phyloP scores from a whole-genome alignment of 805 yeast genomes.

The Zygoascus ofunaensis region DNA sequence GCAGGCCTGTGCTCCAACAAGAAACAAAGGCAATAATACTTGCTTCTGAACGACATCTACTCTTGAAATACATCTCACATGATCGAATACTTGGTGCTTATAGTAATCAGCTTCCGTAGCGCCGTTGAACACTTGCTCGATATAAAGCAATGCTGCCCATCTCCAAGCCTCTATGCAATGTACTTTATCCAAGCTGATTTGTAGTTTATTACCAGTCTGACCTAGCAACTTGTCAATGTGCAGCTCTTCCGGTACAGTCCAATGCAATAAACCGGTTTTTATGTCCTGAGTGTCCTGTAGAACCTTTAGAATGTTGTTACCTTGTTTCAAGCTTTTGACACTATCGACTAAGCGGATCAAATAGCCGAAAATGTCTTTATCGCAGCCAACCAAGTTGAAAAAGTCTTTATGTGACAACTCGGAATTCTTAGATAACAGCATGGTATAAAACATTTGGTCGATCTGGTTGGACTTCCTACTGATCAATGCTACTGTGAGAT shows the following conservation, averaged over 20 bases:
- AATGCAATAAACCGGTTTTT: neutral
- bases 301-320: neutral
- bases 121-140: neutral
- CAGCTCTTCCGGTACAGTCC: neutral
- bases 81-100: slow-evolving; percentile 1
- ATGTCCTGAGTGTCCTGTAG: neutral
- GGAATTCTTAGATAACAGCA: neutral
- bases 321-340: neutral
- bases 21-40: neutral
- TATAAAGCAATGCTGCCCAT: neutral
- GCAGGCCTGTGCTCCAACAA: neutral
- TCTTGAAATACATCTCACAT: neutral
- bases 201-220: neutral
- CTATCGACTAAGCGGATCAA: neutral
- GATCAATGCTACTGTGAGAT: neutral
- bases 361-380: neutral
- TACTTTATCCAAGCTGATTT: neutral
- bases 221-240: neutral
- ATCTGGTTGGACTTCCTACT: neutral
- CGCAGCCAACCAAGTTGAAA: slow-evolving; percentile 2
- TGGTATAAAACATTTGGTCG: neutral
- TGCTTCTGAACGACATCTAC: neutral
- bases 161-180: slow-evolving; percentile 4
- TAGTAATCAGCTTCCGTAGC: neutral
- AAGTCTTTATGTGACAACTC: neutral